Evolutionary conservation across 495 filamentous ascomycete species (phyloP).

Genomic region (Talaromyces thailandensis): DNA sequence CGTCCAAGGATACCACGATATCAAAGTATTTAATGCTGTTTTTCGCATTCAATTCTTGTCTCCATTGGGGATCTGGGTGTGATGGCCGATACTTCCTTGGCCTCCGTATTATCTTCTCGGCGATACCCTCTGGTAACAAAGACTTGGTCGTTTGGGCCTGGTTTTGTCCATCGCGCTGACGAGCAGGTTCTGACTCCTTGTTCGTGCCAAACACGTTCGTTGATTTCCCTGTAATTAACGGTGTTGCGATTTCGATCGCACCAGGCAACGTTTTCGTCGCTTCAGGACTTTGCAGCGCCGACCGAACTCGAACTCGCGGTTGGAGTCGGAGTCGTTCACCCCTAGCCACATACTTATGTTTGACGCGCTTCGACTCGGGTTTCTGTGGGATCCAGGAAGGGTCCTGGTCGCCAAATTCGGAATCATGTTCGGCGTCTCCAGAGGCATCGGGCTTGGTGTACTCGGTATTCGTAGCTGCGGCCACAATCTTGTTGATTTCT

Average conservation of each 20-base stretch:
- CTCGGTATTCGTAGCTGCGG: background rate
- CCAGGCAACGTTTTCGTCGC: constrained; percentile 28
- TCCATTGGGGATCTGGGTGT: constrained; percentile 17
- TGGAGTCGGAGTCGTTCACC: constrained; percentile 15
- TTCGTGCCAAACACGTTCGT: background rate
- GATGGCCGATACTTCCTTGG: background rate
- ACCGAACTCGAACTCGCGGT: constrained; percentile 20
- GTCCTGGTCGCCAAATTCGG: constrained; percentile 33
- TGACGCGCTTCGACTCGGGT: constrained; percentile 23
- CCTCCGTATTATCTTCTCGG: background rate
- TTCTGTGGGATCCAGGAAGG: constrained; percentile 37
- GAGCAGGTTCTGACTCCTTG: background rate
- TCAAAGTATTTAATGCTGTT: constrained; percentile 26
- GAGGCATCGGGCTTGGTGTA: background rate
- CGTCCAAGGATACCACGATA: constrained; percentile 30
- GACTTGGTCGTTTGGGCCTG: background rate
- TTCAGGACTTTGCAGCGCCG: constrained; percentile 32
- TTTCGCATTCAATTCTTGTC: constrained; percentile 25
- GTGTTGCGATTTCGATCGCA: constrained; percentile 38
- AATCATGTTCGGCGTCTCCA: constrained; percentile 13
- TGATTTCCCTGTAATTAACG: constrained; percentile 30
- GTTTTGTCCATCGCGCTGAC: background rate
- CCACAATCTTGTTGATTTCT: constrained; percentile 11
- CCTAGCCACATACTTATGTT: constrained; percentile 30
- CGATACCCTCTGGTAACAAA: background rate